Percentiles rank a stretch among this genome's conserved stretches.
Evolutionary conservation across 202 grass and related monocot genomes (phyloP).

Genomic region (Schoenoplectus triqueter): DNA sequence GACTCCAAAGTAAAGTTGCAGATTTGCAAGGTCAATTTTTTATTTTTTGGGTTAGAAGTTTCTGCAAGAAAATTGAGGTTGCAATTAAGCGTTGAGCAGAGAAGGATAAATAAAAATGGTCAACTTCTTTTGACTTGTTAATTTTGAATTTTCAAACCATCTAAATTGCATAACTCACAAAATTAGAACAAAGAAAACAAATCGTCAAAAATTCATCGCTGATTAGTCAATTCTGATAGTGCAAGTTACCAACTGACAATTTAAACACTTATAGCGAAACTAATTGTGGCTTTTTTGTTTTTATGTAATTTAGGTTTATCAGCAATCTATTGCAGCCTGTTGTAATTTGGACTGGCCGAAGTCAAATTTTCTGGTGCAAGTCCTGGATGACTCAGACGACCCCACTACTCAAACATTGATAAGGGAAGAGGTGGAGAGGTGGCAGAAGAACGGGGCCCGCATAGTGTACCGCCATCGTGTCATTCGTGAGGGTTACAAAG

Average conservation of each 20-base stretch:
- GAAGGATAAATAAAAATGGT: background rate
- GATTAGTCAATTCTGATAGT: constrained; percentile 10
- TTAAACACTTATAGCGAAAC: background rate
- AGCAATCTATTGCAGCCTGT: constrained; percentile 71
- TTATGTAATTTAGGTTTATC: constrained; percentile 59
- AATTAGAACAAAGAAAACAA: background rate
- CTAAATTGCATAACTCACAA: background rate
- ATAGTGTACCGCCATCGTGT: constrained; percentile 71
- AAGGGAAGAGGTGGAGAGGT: constrained; percentile 73
- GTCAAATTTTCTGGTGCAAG: constrained; percentile 74
- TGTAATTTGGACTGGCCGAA: constrained; percentile 83
- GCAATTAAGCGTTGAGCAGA: background rate
- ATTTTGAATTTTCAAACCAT: background rate
- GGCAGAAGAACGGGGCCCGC: constrained; percentile 55
- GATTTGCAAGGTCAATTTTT: background rate
- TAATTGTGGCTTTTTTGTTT: constrained; percentile 11
- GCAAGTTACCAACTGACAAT: background rate
- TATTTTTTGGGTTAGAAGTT: background rate
- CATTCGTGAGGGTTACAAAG: constrained; percentile 76
- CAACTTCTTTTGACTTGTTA: background rate
- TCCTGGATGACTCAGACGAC: constrained; percentile 81
- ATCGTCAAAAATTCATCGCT: background rate
- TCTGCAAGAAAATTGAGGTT: background rate
- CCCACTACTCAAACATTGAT: constrained; percentile 57
- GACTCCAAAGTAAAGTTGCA: background rate